A percentile compares a stretch with the other conserved stretches of the same genome.
Conservation (phyloP, 108 stramenopile species). For the Cyclostephanos invisitatus region DNA sequence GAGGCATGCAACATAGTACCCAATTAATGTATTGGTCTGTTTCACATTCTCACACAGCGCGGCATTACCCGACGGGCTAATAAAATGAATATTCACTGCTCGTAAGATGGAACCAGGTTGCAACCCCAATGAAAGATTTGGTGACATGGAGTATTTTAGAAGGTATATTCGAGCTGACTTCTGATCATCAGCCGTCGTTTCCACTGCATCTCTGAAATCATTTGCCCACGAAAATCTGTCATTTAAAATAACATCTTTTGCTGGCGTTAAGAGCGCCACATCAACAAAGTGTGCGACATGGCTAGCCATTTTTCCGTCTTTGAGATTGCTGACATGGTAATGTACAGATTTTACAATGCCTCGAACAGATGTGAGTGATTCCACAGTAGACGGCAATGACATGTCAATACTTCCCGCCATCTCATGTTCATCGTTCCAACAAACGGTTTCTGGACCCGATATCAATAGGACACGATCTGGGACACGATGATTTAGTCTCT, state of each 20-base stretch:
- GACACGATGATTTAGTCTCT: slow-evolving; percentile 47
- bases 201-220: slow-evolving; percentile 3
- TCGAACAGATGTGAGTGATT: slow-evolving; percentile 38
- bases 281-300: slow-evolving; percentile 41
- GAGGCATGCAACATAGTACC: slow-evolving; percentile 62
- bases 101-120: slow-evolving; percentile 59
- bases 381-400: slow-evolving; percentile 36
- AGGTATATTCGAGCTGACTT: slow-evolving; percentile 36
- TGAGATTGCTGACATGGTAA: slow-evolving; percentile 18
- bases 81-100: slow-evolving; percentile 69
- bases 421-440: slow-evolving; percentile 36
- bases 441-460: slow-evolving; percentile 32
- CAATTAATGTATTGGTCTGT: slow-evolving; percentile 3
- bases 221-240: slow-evolving; percentile 5
- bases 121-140: slow-evolving; percentile 50
- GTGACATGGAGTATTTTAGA: slow-evolving; percentile 61
- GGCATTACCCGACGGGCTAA: slow-evolving; percentile 1
- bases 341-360: slow-evolving; percentile 47
- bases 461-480: slow-evolving; percentile 73
- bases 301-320: slow-evolving; percentile 15
- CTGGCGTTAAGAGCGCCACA: slow-evolving; percentile 14
- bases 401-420: background rate
- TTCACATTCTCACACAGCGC: slow-evolving; percentile 1
- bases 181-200: background rate
- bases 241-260: background rate